phyloP scores from a whole-genome alignment of 2,329 filamentous ascomycete species.

The Malbranchea zuffiana region DNA sequence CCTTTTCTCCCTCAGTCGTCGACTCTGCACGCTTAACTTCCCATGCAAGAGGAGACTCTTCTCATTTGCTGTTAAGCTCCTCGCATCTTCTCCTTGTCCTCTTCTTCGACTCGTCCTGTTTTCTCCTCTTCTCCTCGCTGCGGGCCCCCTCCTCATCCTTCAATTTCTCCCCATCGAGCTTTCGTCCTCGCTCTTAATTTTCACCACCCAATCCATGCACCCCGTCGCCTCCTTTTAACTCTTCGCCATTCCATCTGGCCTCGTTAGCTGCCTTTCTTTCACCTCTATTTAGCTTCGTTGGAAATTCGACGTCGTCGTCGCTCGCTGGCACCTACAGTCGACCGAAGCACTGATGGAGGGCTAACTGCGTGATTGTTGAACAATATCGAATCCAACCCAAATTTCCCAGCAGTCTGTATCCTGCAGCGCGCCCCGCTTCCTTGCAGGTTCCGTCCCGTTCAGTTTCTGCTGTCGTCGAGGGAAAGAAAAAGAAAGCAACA shows the following conservation, averaged over 20 bases:
- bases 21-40: neutral
- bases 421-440: no score
- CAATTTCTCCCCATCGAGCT: slow-evolving; percentile 9
- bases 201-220: neutral
- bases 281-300: no score
- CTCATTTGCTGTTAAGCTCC: neutral
- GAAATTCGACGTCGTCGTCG: no score
- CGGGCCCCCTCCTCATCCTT: slow-evolving; percentile 14
- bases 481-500: no score
- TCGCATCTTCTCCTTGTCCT: slow-evolving; percentile 8
- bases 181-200: slow-evolving; percentile 4
- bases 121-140: slow-evolving; percentile 6
- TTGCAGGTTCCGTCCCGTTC: no score
- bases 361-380: no score
- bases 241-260: neutral
- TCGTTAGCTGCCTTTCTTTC: no score
- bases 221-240: neutral
- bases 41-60: neutral
- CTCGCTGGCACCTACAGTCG: no score
- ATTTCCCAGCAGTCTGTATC: no score
- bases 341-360: no score
- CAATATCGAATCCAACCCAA: no score
- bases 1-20: neutral
- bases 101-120: slow-evolving; percentile 9
- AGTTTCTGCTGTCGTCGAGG: no score